phyloP scores from a whole-genome alignment of 163 green algal genomes.

The Chloromonas sp. region DNA sequence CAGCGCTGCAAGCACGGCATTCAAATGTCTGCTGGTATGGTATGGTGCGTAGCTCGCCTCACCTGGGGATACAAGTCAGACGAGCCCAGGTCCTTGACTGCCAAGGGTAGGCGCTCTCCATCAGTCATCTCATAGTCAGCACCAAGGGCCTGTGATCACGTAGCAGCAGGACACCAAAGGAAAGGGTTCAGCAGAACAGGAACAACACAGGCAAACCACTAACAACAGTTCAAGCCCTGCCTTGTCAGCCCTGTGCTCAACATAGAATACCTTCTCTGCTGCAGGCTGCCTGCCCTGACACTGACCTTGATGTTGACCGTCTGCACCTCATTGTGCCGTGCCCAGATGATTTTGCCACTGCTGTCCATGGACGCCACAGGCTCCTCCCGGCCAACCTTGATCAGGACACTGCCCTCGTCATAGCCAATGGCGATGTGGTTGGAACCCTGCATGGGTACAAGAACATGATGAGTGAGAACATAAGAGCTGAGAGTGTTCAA shows the following conservation, averaged over 20 bases:
- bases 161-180: background rate
- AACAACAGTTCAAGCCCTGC: too few relatives aligned
- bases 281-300: background rate
- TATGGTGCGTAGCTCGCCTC: background rate
- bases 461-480: too few relatives aligned
- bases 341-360: constrained; percentile 96
- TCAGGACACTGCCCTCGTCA: constrained; percentile 90
- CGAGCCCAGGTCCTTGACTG: constrained; percentile 93
- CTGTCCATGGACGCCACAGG: constrained; percentile 94
- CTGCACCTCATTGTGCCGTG: constrained; percentile 92
- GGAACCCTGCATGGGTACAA: constrained; percentile 4
- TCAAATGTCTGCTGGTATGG: too few relatives aligned
- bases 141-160: constrained; percentile 31
- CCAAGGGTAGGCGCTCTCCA: constrained; percentile 89
- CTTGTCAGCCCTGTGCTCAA: too few relatives aligned
- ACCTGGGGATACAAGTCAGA: constrained; percentile 91
- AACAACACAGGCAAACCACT: too few relatives aligned
- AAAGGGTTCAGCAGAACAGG: too few relatives aligned
- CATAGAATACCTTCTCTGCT: background rate
- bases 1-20: too few relatives aligned
- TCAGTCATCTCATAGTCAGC: constrained; percentile 64
- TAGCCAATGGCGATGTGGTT: constrained; percentile 22
- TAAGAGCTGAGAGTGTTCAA: too few relatives aligned
- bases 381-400: constrained; percentile 91
- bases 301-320: constrained; percentile 81